Percentiles rank a stretch among this genome's conserved stretches.
Conservation (phyloP, 805 yeast genomes). For the Sugiyamaella lignohabitans region DNA sequence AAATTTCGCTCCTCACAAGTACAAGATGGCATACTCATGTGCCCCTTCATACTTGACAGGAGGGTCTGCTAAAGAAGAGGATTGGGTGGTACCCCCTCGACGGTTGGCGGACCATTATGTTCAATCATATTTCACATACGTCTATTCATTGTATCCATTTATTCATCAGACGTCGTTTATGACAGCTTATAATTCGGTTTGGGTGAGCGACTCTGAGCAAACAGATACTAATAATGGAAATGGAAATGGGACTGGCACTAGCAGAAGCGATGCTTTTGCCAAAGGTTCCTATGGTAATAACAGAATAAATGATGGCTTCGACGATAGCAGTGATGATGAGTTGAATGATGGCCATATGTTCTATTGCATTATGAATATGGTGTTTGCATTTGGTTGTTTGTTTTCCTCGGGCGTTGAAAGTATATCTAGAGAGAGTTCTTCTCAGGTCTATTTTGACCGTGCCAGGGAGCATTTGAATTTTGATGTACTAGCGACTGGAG, state of each 20-base stretch:
- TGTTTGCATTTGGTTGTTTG: slow-evolving; percentile 28
- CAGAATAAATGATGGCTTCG: too few relatives aligned
- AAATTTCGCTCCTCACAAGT: background rate
- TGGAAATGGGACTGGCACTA: background rate
- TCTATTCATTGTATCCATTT: slow-evolving; percentile 26
- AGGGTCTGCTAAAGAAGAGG: slow-evolving; percentile 4
- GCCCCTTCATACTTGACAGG: background rate
- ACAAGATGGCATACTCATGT: background rate
- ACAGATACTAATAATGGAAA: background rate
- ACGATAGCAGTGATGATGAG: background rate
- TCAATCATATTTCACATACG: slow-evolving; percentile 22
- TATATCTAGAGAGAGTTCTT: slow-evolving; percentile 8
- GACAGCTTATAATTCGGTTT: slow-evolving; percentile 22
- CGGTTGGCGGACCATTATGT: slow-evolving; percentile 24
- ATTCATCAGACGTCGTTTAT: slow-evolving; percentile 26
- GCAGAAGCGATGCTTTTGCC: background rate
- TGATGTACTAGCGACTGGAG: slow-evolving; percentile 24
- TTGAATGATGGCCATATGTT: slow-evolving; percentile 20
- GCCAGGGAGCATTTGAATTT: slow-evolving; percentile 22
- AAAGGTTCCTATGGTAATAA: background rate
- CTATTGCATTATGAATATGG: slow-evolving; percentile 25
- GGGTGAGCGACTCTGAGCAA: slow-evolving; percentile 12
- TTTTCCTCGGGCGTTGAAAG: slow-evolving; percentile 15
- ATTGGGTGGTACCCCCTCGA: slow-evolving; percentile 22
- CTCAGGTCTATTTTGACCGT: slow-evolving; percentile 22